Percentiles rank a stretch among this genome's conserved stretches.
phyloP scores from a whole-genome alignment of 1,139 yeast genomes.

The Taphrina communis region DNA sequence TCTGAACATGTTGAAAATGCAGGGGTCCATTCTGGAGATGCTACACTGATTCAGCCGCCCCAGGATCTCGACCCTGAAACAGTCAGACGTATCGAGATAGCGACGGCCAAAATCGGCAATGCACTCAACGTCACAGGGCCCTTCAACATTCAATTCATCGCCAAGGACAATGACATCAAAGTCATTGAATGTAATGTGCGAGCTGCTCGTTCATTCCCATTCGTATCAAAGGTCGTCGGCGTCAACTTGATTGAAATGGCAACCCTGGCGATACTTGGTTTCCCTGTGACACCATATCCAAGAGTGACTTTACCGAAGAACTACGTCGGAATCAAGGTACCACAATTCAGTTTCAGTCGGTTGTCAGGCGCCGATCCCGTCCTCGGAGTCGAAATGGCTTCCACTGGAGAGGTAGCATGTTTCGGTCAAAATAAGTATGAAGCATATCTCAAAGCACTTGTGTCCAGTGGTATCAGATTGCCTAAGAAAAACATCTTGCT shows the following conservation, averaged over 20 bases:
- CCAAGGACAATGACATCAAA: conserved; percentile 89
- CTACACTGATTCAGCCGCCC: conserved; percentile 95
- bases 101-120: conserved; percentile 94
- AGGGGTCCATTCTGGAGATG: conserved; percentile 99
- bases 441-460: conserved; percentile 91
- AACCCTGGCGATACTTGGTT: conserved; percentile 91
- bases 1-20: conserved; percentile 99
- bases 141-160: conserved; percentile 93
- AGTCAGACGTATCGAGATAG: conserved; percentile 86
- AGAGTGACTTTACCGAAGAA: conserved; percentile 76
- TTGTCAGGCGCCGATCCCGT: conserved; percentile 99
- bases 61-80: conserved; percentile 94
- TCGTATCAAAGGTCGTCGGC: conserved; percentile 96
- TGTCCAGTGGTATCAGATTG: conserved; percentile 91
- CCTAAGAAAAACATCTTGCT: conserved; percentile 94
- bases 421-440: conserved; percentile 96
- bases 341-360: conserved; percentile 97
- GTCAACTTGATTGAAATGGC: conserved; percentile 97
- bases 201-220: conserved; percentile 98
- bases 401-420: conserved; percentile 98
- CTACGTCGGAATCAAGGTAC: conserved; percentile 96
- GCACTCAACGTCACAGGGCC: conserved; percentile 98
- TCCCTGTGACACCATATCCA: conserved; percentile 88
- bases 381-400: conserved; percentile 98
- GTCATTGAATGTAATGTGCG: conserved; percentile 98